Percentiles rank a stretch among this genome's conserved stretches.
Evolutionary conservation across 1,284 basidiomycete species (phyloP).

Genomic region (Tylopilus sp.): DNA sequence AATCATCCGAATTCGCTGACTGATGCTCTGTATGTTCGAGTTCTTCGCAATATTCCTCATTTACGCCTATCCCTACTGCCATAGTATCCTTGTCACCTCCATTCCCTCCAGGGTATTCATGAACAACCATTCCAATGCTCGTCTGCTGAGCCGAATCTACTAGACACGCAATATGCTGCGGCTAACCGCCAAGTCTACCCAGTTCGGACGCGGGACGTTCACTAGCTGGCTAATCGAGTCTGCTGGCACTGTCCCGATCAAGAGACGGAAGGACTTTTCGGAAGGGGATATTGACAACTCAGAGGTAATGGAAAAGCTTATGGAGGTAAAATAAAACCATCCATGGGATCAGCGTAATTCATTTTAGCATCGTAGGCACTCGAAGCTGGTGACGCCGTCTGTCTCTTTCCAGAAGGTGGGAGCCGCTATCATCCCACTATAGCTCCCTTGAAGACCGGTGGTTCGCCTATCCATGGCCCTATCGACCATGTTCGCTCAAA

Average conservation of each 20-base stretch:
- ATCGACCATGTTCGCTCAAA: slow-evolving; percentile 4
- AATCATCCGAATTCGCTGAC: slow-evolving; percentile 85
- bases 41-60: slow-evolving; percentile 2
- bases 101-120: slow-evolving; percentile 59
- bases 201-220: slow-evolving; percentile 77
- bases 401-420: slow-evolving; percentile 80
- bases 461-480: slow-evolving; percentile 36
- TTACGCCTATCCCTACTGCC: background rate
- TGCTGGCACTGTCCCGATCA: slow-evolving; percentile 78
- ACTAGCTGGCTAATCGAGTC: slow-evolving; percentile 87
- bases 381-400: slow-evolving; percentile 74
- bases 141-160: slow-evolving; percentile 7
- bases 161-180: slow-evolving; percentile 71
- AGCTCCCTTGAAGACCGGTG: slow-evolving; percentile 81
- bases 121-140: background rate
- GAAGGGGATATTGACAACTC: slow-evolving; percentile 61
- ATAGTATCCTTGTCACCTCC: slow-evolving; percentile 64
- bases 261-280: slow-evolving; percentile 65
- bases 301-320: slow-evolving; percentile 61
- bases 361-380: slow-evolving; percentile 49
- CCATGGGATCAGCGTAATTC: background rate
- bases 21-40: slow-evolving; percentile 66
- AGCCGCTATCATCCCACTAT: slow-evolving; percentile 80
- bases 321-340: slow-evolving; percentile 44
- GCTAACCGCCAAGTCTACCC: slow-evolving; percentile 80